These are phyloP conservation scores for Dryadomyces sulphureus DNA, from an alignment of 2,329 filamentous ascomycete species.

Conservation along the genomic window DNA sequence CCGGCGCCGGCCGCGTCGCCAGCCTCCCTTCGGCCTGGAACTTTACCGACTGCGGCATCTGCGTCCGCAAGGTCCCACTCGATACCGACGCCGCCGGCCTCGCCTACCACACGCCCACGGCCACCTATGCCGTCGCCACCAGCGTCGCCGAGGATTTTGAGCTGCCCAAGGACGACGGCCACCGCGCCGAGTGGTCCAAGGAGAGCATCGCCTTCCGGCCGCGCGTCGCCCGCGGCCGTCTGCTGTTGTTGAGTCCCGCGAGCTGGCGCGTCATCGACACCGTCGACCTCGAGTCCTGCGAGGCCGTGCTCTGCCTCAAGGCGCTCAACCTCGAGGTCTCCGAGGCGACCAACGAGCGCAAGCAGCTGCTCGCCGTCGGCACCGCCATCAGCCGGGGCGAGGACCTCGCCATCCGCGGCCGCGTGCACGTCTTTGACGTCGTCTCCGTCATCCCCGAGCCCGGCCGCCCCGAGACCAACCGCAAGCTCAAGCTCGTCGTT, in stretches of 20 bases:
- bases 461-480: slow-evolving; percentile 69
- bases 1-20: slow-evolving; percentile 59
- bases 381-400: slow-evolving; percentile 80
- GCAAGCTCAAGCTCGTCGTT: slow-evolving; percentile 70
- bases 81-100: slow-evolving; percentile 57
- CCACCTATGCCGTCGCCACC: slow-evolving; percentile 64
- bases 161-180: slow-evolving; percentile 73
- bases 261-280: slow-evolving; percentile 70
- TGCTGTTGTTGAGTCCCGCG: slow-evolving; percentile 66
- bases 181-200: slow-evolving; percentile 64
- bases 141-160: slow-evolving; percentile 57
- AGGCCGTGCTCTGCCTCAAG: slow-evolving; percentile 69
- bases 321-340: slow-evolving; percentile 78
- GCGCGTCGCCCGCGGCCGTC: slow-evolving; percentile 50
- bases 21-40: slow-evolving; percentile 52
- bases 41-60: slow-evolving; percentile 62
- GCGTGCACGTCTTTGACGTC: slow-evolving; percentile 82
- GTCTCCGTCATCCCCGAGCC: slow-evolving; percentile 85
- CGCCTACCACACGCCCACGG: slow-evolving; percentile 60
- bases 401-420: slow-evolving; percentile 72
- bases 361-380: slow-evolving; percentile 68
- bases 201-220: slow-evolving; percentile 55
- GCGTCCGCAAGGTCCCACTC: slow-evolving; percentile 56
- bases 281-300: slow-evolving; percentile 56
- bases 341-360: slow-evolving; percentile 76